Percentiles rank a stretch among this genome's conserved stretches.
These are phyloP conservation scores for Gautieria morchelliformis DNA, from an alignment of 768 basidiomycete species.

Conservation along the genomic window DNA sequence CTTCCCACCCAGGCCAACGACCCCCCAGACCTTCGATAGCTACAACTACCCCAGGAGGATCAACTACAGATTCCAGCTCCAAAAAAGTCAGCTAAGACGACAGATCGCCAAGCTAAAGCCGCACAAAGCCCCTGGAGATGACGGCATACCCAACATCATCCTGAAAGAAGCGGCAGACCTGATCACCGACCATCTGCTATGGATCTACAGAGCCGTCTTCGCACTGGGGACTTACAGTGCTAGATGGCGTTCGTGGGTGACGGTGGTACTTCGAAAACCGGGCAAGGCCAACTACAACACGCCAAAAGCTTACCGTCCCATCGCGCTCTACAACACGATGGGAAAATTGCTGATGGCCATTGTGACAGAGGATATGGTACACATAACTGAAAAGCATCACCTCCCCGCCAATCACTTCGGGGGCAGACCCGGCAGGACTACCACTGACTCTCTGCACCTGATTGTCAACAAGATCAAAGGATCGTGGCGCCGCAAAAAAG, in stretches of 20 bases:
- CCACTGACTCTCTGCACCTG: slow-evolving; percentile 20
- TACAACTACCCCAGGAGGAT: not conserved
- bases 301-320: slow-evolving; percentile 27
- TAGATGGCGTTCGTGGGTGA: slow-evolving; percentile 20
- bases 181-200: too few species aligned
- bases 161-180: not conserved
- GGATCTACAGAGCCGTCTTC: too few species aligned
- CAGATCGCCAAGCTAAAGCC: not conserved
- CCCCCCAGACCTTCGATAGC: not conserved
- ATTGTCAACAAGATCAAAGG: slow-evolving; percentile 26
- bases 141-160: not conserved
- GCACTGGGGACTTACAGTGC: too few species aligned
- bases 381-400: slow-evolving; percentile 20
- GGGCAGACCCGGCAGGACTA: slow-evolving; percentile 18
- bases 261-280: slow-evolving; percentile 26
- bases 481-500: slow-evolving; percentile 20
- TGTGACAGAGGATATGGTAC: slow-evolving; percentile 16
- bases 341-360: slow-evolving; percentile 20
- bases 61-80: slow-evolving; percentile 1
- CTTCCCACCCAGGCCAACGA: too few species aligned
- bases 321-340: slow-evolving; percentile 25
- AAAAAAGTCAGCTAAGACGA: slow-evolving; percentile 17
- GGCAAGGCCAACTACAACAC: slow-evolving; percentile 23
- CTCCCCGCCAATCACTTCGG: slow-evolving; percentile 20
- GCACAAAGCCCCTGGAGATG: not conserved